phyloP scores from a whole-genome alignment of 768 basidiomycete genomes.

The Lactarius sanguifluus region DNA sequence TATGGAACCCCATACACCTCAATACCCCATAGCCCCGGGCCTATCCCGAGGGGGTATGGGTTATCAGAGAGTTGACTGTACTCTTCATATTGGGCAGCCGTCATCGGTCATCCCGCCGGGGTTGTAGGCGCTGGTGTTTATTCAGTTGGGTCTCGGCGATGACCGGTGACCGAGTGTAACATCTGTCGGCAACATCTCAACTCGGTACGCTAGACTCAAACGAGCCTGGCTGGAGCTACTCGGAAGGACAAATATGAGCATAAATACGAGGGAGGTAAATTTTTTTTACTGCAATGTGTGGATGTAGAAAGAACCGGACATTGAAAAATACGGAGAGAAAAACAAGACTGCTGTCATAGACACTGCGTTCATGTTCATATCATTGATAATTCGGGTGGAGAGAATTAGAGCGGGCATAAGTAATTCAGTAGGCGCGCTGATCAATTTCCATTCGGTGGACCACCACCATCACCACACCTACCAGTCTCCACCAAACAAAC shows the following conservation, averaged over 20 bases:
- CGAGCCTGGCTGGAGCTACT: not conserved
- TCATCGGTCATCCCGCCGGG: too few species aligned
- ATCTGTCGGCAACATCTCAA: not conserved
- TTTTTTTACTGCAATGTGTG: not conserved
- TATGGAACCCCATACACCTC: too few species aligned
- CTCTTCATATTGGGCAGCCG: too few species aligned
- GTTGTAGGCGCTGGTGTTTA: not conserved
- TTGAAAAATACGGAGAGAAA: not conserved
- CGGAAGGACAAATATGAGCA: not conserved
- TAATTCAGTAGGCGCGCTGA: not conserved
- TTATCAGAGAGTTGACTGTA: too few species aligned
- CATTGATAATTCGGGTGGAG: not conserved
- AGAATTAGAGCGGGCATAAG: not conserved
- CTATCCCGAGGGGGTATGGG: too few species aligned
- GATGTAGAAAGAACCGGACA: not conserved
- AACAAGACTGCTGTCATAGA: not conserved
- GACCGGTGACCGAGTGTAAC: not conserved
- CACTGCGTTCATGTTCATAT: not conserved
- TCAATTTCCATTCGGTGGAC: not conserved
- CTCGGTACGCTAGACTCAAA: not conserved
- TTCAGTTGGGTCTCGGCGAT: too few species aligned
- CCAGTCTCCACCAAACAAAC: not conserved
- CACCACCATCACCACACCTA: not conserved
- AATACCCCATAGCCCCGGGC: too few species aligned
- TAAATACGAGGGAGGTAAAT: not conserved